Base-by-base conservation (phyloP, 805 yeast species). In the Scheffersomyces spartinae region DNA sequence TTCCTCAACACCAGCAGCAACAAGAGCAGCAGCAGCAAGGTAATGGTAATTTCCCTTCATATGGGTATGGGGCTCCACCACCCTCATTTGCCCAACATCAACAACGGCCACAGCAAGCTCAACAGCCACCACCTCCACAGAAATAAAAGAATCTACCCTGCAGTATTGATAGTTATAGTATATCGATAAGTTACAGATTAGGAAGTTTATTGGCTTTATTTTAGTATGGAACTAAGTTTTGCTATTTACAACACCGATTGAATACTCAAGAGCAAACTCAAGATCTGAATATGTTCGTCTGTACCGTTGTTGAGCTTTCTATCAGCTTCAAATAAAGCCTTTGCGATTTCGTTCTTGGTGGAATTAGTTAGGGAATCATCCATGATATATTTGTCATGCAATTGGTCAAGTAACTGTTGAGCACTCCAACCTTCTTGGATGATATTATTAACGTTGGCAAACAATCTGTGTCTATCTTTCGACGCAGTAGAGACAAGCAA, bases 231-330 rank as follows among this genome's bases (percentile, higher is more conserved):
- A n/a, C n/a, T n/a, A n/a, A 25, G 10, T 9, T 23, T 8, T 9
- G 9, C 12, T n/a, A n/a, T n/a, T n/a, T 28, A 43, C 15, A 43
- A 26, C n/a, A 24, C 33, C 12, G 35, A 36, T 5, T 61, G 34
- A 1, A 58, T 32, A 32, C 49, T 51, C 30, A 60, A 39, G 26
- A 49, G 45, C 36, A 84, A 59, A 39, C 81, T 79, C 36, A 88
- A 61, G 13, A 91, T 42, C 40, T 82, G 94, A 15, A 88, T 55
- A 31, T 80, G 83, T 47, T 88, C 98, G 41, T 85, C 93, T 4
- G 94, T 71, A 9, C 98, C 98, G 43, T 74, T 83, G 27, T 74
- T 67, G 28, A 88, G 58, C 27, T 74, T 67, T 25, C 71, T 67
- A 47, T 88, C 97, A 0, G 83, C 65, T 21, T 74, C 78, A 39